Evolutionary conservation across 345 rosid species (phyloP), one percentile per base, ranked within the genome.

Genomic region (Populus tremula): DNA sequence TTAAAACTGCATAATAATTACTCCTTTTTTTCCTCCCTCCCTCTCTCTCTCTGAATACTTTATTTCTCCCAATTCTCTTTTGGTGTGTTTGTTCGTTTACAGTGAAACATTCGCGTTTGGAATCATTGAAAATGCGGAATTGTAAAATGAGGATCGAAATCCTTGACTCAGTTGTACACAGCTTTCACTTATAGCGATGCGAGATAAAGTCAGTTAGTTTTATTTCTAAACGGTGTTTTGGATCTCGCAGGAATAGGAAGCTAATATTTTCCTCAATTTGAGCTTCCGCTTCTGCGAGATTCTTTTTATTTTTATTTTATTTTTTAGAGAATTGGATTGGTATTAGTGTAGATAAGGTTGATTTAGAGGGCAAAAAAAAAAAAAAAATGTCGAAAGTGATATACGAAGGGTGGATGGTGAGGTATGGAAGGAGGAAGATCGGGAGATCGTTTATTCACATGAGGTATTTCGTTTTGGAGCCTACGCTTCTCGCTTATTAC

Each of bases 361-460:
- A 36, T 38, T 76, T 49, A 62, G 78, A 56, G 70, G 49, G 69
- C 45, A 12, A 35, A 74, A 69, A 8, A 41, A 41, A 38, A 2
- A 10, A 41, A 41, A 7, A 41, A 75, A 90, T 88, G 94, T 89
- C 99, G 41, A 96, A 94, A 84, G 89, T 91, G 33, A 93, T 94
- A 54, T 96, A 94, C 70, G 98, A 96, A 82, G 99, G 99, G 74
- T 96, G 98, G 99, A 96, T 94, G 99, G 98, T 96, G 82, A 86
- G 99, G 75, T 94, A 94, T 72, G 99, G 99, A 73, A 87, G 99
- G 76, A 90, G 97, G 83, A 96, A 90, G 92, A 96, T 96, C 89
- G 99, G 97, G 18, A 77, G 97, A 85, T 94, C 99, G 23, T 96
- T 87, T 70, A 94, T 96, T 80, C 99, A 96, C 71, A 96, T 91